These are phyloP conservation scores for Bipolaris oryzae DNA, from an alignment of 2,329 filamentous ascomycete species.

Conservation along the genomic window DNA sequence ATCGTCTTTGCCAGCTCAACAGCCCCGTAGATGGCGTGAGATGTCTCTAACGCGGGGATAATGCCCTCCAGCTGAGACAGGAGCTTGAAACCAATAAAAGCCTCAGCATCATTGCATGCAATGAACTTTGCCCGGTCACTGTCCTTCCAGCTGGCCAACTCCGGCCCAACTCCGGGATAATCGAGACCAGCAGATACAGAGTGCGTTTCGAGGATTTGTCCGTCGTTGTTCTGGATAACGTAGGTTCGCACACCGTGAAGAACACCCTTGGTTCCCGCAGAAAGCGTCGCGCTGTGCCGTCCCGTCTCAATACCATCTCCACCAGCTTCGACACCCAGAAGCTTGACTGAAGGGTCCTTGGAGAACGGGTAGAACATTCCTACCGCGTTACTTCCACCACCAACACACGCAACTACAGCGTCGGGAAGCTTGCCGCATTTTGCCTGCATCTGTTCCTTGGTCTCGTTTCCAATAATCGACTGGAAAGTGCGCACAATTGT, in stretches of 20 bases:
- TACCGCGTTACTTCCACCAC: conserved; percentile 90
- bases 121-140: conserved; percentile 83
- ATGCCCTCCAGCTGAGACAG: conserved; percentile 92
- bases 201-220: conserved; percentile 93
- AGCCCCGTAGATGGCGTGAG: conserved; percentile 89
- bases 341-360: conserved; percentile 80
- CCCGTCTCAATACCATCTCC: conserved; percentile 88
- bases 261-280: conserved; percentile 86
- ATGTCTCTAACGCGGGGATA: conserved; percentile 92
- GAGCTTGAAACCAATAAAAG: conserved; percentile 83
- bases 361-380: conserved; percentile 99
- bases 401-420: conserved; percentile 94
- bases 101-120: conserved; percentile 88
- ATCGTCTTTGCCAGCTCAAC: conserved; percentile 91
- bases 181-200: conserved; percentile 96
- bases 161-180: conserved; percentile 95
- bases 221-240: conserved; percentile 88
- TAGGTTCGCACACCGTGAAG: conserved; percentile 96
- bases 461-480: conserved; percentile 93
- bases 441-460: conserved; percentile 86
- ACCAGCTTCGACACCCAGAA: conserved; percentile 92
- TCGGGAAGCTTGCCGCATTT: conserved; percentile 89
- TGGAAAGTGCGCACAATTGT: conserved; percentile 98
- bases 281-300: conserved; percentile 86
- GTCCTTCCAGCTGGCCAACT: conserved; percentile 93